Evolutionary conservation across 352 stramenopile species (phyloP).

Genomic region (Phytophthora meadii): DNA sequence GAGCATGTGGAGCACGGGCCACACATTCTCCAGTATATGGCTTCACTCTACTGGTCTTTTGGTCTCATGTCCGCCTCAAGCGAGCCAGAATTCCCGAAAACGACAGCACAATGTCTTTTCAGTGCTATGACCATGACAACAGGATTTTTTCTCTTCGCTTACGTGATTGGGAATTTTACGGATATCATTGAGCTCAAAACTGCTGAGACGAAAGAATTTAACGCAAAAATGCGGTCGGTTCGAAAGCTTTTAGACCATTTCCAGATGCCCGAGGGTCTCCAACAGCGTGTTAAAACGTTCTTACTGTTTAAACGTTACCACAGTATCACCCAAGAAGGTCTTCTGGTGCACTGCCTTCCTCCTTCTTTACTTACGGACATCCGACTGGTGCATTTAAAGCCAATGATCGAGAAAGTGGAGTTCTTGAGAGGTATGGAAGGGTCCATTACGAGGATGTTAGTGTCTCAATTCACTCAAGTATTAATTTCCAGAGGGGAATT

Average conservation of each 20-base stretch:
- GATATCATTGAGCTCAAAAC: slow-evolving; percentile 72
- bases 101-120: slow-evolving; percentile 55
- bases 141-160: slow-evolving; percentile 77
- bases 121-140: slow-evolving; percentile 66
- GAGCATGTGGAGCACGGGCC: too few relatives aligned
- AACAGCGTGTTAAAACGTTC: slow-evolving; percentile 65
- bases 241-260: slow-evolving; percentile 69
- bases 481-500: slow-evolving; percentile 64
- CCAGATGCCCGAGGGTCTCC: slow-evolving; percentile 43
- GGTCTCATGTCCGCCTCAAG: slow-evolving; percentile 72
- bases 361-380: slow-evolving; percentile 77
- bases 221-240: slow-evolving; percentile 58
- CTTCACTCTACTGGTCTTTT: slow-evolving; percentile 74
- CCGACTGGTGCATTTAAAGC: slow-evolving; percentile 65
- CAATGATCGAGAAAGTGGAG: slow-evolving; percentile 74
- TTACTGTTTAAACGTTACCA: slow-evolving; percentile 77
- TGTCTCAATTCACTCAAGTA: slow-evolving; percentile 70
- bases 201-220: slow-evolving; percentile 71
- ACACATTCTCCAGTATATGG: slow-evolving; percentile 58
- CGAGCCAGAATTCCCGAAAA: slow-evolving; percentile 57
- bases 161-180: slow-evolving; percentile 77
- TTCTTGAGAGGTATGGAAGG: slow-evolving; percentile 71
- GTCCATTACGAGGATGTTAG: slow-evolving; percentile 68
- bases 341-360: slow-evolving; percentile 65
- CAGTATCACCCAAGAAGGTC: slow-evolving; percentile 71